phyloP scores from a whole-genome alignment of 257 asterid genomes.

The Vinca minor region DNA sequence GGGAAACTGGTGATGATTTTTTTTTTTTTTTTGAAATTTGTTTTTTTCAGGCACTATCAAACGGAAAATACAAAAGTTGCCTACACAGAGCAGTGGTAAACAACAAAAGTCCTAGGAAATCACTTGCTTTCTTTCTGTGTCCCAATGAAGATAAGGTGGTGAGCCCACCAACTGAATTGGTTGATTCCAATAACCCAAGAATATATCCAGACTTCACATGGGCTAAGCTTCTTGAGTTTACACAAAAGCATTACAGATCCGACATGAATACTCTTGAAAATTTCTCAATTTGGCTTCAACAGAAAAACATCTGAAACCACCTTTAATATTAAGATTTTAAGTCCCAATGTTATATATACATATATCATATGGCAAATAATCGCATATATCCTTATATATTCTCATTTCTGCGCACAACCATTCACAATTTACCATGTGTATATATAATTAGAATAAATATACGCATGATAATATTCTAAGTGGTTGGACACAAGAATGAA shows the following conservation, averaged over 20 bases:
- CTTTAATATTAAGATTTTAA: not conserved
- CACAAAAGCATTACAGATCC: constrained; percentile 88
- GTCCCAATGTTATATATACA: too few species aligned
- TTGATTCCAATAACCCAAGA: constrained; percentile 64
- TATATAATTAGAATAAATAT: too few species aligned
- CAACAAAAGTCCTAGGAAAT: constrained; percentile 60
- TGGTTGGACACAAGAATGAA: too few species aligned
- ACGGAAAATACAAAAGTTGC: constrained; percentile 85
- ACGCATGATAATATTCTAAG: too few species aligned
- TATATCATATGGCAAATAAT: too few species aligned
- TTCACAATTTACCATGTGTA: too few species aligned
- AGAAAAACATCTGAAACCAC: constrained; percentile 15
- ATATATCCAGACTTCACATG: constrained; percentile 75
- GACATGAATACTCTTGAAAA: constrained; percentile 74
- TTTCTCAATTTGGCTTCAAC: constrained; percentile 60
- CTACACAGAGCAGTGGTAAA: constrained; percentile 94
- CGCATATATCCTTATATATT: too few species aligned
- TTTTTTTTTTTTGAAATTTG: too few species aligned
- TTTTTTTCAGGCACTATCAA: constrained; percentile 73
- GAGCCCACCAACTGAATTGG: constrained; percentile 70
- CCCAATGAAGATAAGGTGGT: constrained; percentile 78
- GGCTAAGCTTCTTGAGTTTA: constrained; percentile 60
- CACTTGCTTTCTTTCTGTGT: constrained; percentile 85
- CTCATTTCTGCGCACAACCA: too few species aligned
- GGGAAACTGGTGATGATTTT: not conserved